Conservation (phyloP, 345 rosid species). For the Leavenworthia alabamica region DNA sequence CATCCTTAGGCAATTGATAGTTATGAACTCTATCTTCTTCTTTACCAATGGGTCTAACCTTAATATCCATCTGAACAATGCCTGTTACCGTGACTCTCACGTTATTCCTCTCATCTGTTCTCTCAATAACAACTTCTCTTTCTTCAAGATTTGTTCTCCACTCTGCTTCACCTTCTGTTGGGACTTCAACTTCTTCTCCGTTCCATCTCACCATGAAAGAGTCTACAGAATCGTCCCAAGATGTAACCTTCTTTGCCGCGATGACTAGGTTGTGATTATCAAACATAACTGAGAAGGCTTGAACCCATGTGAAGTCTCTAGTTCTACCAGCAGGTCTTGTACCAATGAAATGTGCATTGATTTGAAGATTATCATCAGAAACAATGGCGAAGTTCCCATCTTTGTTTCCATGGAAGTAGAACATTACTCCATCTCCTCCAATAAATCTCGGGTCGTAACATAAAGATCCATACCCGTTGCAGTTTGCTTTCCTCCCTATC, state of each 20-base stretch:
- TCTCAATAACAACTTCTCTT: constrained; percentile 38
- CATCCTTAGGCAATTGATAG: constrained; percentile 44
- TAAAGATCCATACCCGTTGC: constrained; percentile 52
- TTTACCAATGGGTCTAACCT: constrained; percentile 49
- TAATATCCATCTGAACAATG: constrained; percentile 39
- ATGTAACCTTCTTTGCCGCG: constrained; percentile 42
- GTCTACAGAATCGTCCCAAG: constrained; percentile 47
- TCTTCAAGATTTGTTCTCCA: constrained; percentile 32
- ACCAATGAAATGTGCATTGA: constrained; percentile 66
- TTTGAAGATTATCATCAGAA: constrained; percentile 56
- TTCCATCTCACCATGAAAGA: constrained; percentile 45
- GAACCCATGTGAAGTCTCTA: constrained; percentile 72
- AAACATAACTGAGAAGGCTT: constrained; percentile 51
- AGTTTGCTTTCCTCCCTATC: constrained; percentile 48
- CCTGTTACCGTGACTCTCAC: constrained; percentile 39
- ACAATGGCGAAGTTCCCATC: constrained; percentile 65
- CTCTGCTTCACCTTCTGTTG: constrained; percentile 36
- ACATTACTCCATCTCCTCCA: constrained; percentile 78
- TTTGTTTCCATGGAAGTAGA: constrained; percentile 66
- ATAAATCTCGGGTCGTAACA: constrained; percentile 78
- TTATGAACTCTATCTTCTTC: constrained; percentile 54
- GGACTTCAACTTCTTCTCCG: constrained; percentile 36
- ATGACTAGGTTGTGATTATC: constrained; percentile 49
- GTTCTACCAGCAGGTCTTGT: constrained; percentile 50
- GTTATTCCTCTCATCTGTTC: constrained; percentile 47